Percentiles rank a stretch among this genome's conserved stretches.
Conservation (phyloP, 2,329 filamentous ascomycete genomes). For the Pyrenophora graminea region DNA sequence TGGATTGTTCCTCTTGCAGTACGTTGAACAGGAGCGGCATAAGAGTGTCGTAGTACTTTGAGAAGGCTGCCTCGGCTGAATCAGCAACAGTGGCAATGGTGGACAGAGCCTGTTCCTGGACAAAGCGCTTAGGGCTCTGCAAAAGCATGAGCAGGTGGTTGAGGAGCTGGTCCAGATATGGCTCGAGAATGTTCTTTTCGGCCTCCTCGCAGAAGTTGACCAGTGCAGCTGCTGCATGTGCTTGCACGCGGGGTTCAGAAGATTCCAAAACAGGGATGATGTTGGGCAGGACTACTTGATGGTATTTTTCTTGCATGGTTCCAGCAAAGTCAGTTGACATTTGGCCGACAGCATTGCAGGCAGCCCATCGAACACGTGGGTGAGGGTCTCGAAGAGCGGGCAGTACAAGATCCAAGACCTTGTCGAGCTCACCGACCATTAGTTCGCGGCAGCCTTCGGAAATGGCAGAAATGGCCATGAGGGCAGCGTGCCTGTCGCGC, state of each 20-base stretch:
- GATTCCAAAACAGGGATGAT: constrained; percentile 92
- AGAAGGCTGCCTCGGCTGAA: constrained; percentile 91
- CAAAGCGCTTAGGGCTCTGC: constrained; percentile 90
- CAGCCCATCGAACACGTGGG: constrained; percentile 93
- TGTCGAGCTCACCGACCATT: constrained; percentile 92
- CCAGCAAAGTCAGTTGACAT: constrained; percentile 99
- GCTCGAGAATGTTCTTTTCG: constrained; percentile 87
- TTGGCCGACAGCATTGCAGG: constrained; percentile 97
- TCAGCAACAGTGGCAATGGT: constrained; percentile 99
- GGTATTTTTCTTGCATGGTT: constrained; percentile 96
- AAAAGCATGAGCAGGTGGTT: constrained; percentile 84
- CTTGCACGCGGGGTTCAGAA: constrained; percentile 89
- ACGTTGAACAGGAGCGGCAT: constrained; percentile 96
- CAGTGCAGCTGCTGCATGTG: constrained; percentile 93
- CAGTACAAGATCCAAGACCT: constrained; percentile 92
- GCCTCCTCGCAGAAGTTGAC: constrained; percentile 99
- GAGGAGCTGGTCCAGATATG: constrained; percentile 87
- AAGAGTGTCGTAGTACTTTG: constrained; percentile 91
- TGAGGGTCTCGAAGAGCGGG: constrained; percentile 88
- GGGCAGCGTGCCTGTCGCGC: constrained; percentile 91
- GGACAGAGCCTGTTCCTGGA: constrained; percentile 95
- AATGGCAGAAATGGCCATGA: constrained; percentile 99
- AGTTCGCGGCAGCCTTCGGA: constrained; percentile 95
- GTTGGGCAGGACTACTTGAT: constrained; percentile 81
- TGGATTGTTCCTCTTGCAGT: constrained; percentile 84